Percentiles rank a stretch among this genome's conserved stretches.
Conservation (phyloP, 1,284 basidiomycete genomes). For the Bjerkandera adusta region DNA sequence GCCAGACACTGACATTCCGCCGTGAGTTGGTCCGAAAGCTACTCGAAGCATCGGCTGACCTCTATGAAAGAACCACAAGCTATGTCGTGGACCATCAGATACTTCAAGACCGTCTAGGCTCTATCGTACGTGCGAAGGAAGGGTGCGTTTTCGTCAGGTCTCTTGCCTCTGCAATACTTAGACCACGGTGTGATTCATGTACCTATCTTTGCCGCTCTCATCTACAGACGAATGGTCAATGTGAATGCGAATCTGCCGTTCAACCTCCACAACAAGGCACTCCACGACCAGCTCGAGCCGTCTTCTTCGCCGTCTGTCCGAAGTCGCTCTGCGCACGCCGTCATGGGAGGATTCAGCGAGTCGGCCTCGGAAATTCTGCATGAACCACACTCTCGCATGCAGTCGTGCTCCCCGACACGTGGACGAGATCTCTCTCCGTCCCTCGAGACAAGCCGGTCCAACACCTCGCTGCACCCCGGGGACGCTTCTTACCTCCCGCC, state of each 20-base stretch:
- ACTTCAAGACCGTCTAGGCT: slow-evolving; percentile 51
- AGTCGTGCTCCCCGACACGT: slow-evolving; percentile 23
- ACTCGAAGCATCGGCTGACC: background rate
- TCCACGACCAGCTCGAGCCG: slow-evolving; percentile 32
- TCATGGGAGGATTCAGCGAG: slow-evolving; percentile 11
- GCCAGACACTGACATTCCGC: slow-evolving; percentile 8
- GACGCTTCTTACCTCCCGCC: slow-evolving; percentile 31
- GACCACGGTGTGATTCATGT: slow-evolving; percentile 8
- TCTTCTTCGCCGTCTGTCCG: slow-evolving; percentile 28
- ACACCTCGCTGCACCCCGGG: slow-evolving; percentile 29
- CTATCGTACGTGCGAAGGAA: slow-evolving; percentile 63
- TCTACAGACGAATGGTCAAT: slow-evolving; percentile 68
- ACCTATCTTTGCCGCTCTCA: slow-evolving; percentile 5
- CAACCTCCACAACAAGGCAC: slow-evolving; percentile 53
- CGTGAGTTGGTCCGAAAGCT: slow-evolving; percentile 6
- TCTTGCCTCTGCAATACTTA: slow-evolving; percentile 7
- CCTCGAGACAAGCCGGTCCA: slow-evolving; percentile 30
- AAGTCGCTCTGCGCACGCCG: slow-evolving; percentile 25
- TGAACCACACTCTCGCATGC: slow-evolving; percentile 15
- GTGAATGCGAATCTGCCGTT: slow-evolving; percentile 62
- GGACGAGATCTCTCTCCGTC: slow-evolving; percentile 27
- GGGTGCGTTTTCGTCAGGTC: slow-evolving; percentile 40
- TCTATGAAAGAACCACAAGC: slow-evolving; percentile 19
- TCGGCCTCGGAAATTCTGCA: slow-evolving; percentile 6
- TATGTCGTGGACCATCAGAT: slow-evolving; percentile 47